Evolutionary conservation across 768 basidiomycete genomes (phyloP).

Genomic region (Pisolithus tinctorius): DNA sequence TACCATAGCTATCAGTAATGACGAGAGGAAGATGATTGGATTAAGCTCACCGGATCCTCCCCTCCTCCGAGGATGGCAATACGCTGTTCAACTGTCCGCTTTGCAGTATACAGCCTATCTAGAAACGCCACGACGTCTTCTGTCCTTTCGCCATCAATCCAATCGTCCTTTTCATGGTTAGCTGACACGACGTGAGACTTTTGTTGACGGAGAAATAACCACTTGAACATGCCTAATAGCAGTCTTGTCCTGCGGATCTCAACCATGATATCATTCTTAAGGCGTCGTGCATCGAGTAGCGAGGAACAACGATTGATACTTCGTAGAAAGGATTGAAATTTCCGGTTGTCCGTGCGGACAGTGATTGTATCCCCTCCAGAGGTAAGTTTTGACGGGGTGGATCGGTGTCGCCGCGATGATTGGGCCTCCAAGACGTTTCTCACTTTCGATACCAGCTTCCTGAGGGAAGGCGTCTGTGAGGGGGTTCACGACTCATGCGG

Average conservation of each 20-base stretch:
- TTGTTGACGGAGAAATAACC: not conserved
- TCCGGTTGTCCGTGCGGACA: conserved; percentile 68
- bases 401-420: conserved; percentile 48
- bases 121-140: conserved; percentile 84
- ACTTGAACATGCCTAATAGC: conserved; percentile 46
- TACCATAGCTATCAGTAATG: conserved; percentile 2
- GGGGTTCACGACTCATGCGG: conserved; percentile 4
- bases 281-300: conserved; percentile 78
- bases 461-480: conserved; percentile 20
- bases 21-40: not conserved
- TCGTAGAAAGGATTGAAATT: conserved; percentile 87
- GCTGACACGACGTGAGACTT: conserved; percentile 34
- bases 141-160: conserved; percentile 81
- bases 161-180: conserved; percentile 81
- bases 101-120: conserved; percentile 84
- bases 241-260: conserved; percentile 80
- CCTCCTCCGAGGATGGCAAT: conserved; percentile 75
- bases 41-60: conserved; percentile 46
- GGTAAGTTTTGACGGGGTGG: conserved; percentile 33
- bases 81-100: conserved; percentile 78
- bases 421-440: conserved; percentile 80
- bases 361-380: conserved; percentile 66
- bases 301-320: conserved; percentile 80
- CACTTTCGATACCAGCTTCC: conserved; percentile 83
- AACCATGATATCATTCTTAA: conserved; percentile 90